Conservation (phyloP, 2,329 filamentous ascomycete genomes). For the Paraconiothyrium sp. region DNA sequence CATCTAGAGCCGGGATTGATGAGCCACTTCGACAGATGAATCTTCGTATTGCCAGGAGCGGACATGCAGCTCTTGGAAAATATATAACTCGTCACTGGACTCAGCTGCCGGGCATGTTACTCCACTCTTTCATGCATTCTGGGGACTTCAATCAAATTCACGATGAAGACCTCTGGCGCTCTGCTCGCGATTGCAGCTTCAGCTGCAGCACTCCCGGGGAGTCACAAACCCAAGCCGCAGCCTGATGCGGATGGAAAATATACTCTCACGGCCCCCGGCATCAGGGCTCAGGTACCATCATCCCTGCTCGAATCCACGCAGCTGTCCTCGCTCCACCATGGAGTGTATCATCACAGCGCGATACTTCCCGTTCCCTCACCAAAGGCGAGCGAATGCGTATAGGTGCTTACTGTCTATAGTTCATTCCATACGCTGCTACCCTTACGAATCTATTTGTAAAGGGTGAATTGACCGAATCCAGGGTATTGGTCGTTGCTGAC, state of each 20-base stretch:
- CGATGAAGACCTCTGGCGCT: conserved; percentile 34
- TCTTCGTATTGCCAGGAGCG: conserved; percentile 16
- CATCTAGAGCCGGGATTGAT: conserved; percentile 27
- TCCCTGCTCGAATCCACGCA: background rate
- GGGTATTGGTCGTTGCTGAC: conserved; percentile 20
- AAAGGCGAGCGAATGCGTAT: background rate
- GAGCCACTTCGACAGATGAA: conserved; percentile 22
- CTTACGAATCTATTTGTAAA: conserved; percentile 47
- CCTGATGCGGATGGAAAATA: conserved; percentile 42
- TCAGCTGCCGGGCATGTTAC: conserved; percentile 15
- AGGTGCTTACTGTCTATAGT: conserved; percentile 23
- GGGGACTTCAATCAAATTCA: conserved; percentile 9
- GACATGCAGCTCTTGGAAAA: conserved; percentile 17
- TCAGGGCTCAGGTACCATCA: conserved; percentile 38
- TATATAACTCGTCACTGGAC: conserved; percentile 28
- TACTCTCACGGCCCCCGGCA: conserved; percentile 42
- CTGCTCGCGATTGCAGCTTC: conserved; percentile 31
- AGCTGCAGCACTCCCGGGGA: conserved; percentile 21
- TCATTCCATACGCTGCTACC: conserved; percentile 47
- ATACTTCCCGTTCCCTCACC: background rate
- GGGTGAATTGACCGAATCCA: conserved; percentile 23
- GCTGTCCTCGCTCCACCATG: background rate
- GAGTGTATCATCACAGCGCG: background rate
- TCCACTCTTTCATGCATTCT: conserved; percentile 12
- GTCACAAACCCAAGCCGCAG: conserved; percentile 14